Base-by-base conservation (phyloP, 768 basidiomycete genomes). In the Erythrobasidium yunnanense region DNA sequence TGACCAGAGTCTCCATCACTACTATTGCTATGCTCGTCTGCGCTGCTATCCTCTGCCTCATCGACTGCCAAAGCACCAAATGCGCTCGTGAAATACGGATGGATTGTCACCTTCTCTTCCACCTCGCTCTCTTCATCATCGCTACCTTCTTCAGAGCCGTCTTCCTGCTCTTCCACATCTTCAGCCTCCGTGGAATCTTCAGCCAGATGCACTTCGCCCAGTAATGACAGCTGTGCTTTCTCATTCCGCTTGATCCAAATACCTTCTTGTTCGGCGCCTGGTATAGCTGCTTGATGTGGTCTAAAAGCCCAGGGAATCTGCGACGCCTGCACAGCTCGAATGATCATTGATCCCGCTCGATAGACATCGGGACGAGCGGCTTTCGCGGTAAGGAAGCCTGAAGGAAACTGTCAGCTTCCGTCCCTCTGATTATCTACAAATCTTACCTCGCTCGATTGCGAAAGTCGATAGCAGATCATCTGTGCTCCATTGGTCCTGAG, bases 311-410 rank as follows among this genome's bases (percentile, higher is more conserved):
- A 63, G 23, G 46, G 45, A 5, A 63, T 63, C 32, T 63, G 60
- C 18, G 60, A 63, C 2, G 47, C 8, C 46, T 63, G 30, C 47
- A 63, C 29, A 2, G 60, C 60, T 2, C 72, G 70, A n/a, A 73
- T 71, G 66, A 73, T 66, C 63, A 55, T 51, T 2, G 70, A 60
- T 51, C 90, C 92, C 2, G 92, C 88, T 45, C 92, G 82, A 73
- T 89, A 85, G 23, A 87, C 78, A 76, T 97, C 92, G 1, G 90
- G 86, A 68, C 92, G 77, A 1, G 90, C 91, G 4, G 88, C 88
- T 75, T 90, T 87, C 8, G 92, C 91, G 32, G 92, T 96, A 45
- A 91, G 23, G 35, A 68, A 68, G 22, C 55, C 70, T 70, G 47
- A 42, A 42, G 11, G n/a, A 42, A 11, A 11, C n/a, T n/a, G 38